Evolutionary conservation across 2,329 filamentous ascomycete genomes (phyloP).

Genomic region (Fusarium nelsonii): DNA sequence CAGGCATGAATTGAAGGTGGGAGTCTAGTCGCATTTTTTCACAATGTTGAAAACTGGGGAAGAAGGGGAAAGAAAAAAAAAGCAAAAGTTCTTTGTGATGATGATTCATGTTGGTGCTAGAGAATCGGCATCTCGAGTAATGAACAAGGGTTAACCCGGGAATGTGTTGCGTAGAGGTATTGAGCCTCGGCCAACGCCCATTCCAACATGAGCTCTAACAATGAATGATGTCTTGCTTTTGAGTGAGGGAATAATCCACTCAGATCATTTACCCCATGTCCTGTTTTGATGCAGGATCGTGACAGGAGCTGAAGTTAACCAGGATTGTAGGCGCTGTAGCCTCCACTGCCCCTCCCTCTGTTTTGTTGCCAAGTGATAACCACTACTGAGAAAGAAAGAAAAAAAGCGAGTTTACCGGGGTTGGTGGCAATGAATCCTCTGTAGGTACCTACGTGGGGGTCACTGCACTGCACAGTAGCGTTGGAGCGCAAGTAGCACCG

Average conservation of each 20-base stretch:
- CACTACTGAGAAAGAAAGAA: background rate
- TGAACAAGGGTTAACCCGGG: slow-evolving; percentile 7
- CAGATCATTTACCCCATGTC: background rate
- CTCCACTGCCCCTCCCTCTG: background rate
- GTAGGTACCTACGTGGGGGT: slow-evolving; percentile 17
- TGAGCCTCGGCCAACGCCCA: slow-evolving; percentile 26
- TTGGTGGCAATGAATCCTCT: slow-evolving; percentile 7
- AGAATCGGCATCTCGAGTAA: slow-evolving; percentile 14
- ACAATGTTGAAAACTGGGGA: background rate
- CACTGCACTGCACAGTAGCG: background rate
- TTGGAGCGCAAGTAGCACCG: slow-evolving; percentile 9
- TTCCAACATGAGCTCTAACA: slow-evolving; percentile 11
- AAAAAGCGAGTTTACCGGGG: slow-evolving; percentile 3
- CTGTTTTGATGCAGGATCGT: background rate
- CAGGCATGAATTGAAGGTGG: background rate
- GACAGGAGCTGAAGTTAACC: slow-evolving; percentile 6
- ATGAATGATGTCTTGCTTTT: slow-evolving; percentile 13
- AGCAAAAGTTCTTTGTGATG: background rate
- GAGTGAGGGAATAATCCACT: background rate
- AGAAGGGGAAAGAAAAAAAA: background rate
- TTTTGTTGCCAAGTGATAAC: slow-evolving; percentile 26
- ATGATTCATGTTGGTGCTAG: slow-evolving; percentile 14
- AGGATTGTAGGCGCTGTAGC: slow-evolving; percentile 1
- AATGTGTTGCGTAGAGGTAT: slow-evolving; percentile 21
- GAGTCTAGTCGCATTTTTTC: background rate